Base-by-base conservation (phyloP, 192 early-diverging fungal species). In the Chytriomyces sp. region DNA sequence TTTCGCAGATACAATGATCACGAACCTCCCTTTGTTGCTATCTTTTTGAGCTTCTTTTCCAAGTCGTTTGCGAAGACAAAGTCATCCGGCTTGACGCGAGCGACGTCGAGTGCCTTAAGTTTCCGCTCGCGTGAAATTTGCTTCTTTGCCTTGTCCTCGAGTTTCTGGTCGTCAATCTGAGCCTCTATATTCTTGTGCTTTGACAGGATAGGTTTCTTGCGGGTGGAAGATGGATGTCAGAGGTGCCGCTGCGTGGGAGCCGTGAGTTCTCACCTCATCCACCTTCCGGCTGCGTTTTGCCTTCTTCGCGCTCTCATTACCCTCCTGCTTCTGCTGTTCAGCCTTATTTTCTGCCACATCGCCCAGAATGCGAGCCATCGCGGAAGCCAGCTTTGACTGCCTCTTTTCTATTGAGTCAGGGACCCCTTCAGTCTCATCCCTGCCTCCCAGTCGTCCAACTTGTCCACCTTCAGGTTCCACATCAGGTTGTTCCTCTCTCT, bases 41-140 rank as follows among this genome's bases (percentile, higher is more conserved):
- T 87, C 84, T 96, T 96, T 63, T 92, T 80, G 73, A 98, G 75
- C 78, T 85, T 88, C 76, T 94, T 93, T 77, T 98, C 96, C 68
- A 94, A 91, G 52, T 94, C 93, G 76, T 90, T 86, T 39, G 86
- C 88, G 33, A 89, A 83, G 64, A 88, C 84, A 31, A 68, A 26
- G n/a, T 68, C 65, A n/a, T 91, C 88, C 0, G 89, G 92, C 49
- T 90, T 84, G 6, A 95, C 82, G 39, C 91, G 82, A 62, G 92
- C 93, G 72, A 88, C 85, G 59, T 85, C 83, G 26, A 68, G 6
- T 8, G 79, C 78, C 54, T 89, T 65, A 58, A 78, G 58, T 59
- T 89, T 91, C 75, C 89, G 91, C 59, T 98, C 94, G 28, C 82
- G 85, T 19, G 86, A 75, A 25, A 95, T 56, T 3, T 89, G 77